phyloP scores from a whole-genome alignment of 805 yeast species.

The Ogataea populi-albae region DNA sequence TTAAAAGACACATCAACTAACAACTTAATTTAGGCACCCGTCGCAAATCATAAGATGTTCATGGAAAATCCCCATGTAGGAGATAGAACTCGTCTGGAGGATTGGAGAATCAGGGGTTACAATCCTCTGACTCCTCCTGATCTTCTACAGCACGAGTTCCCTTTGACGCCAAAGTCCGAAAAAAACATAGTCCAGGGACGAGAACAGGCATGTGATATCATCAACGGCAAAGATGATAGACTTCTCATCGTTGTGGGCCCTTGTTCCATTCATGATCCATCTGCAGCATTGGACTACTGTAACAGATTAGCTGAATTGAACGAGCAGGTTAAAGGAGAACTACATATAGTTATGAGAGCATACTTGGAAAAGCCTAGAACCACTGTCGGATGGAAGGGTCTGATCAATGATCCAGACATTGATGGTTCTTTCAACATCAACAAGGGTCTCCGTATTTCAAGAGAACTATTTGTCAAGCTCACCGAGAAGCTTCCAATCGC shows the following conservation, averaged over 20 bases:
- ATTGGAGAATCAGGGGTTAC: slow-evolving; percentile 82
- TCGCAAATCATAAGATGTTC: slow-evolving; percentile 54
- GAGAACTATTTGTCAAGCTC: slow-evolving; percentile 80
- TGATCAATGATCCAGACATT: slow-evolving; percentile 95
- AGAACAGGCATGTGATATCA: slow-evolving; percentile 65
- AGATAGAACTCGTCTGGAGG: slow-evolving; percentile 74
- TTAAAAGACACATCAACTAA: too few species aligned
- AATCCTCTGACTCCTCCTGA: slow-evolving; percentile 97
- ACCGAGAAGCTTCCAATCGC: slow-evolving; percentile 90
- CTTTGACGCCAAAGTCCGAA: slow-evolving; percentile 58
- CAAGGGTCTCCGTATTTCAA: slow-evolving; percentile 86
- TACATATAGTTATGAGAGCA: slow-evolving; percentile 93
- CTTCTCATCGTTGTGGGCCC: slow-evolving; percentile 91
- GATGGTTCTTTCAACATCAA: slow-evolving; percentile 91
- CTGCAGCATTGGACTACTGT: slow-evolving; percentile 88
- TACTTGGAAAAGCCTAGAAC: slow-evolving; percentile 98
- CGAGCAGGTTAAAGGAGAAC: slow-evolving; percentile 65
- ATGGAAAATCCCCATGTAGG: slow-evolving; percentile 81
- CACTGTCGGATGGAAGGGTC: slow-evolving; percentile 98
- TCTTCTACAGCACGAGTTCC: slow-evolving; percentile 80
- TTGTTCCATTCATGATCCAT: slow-evolving; percentile 93
- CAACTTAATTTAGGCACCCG: slow-evolving; percentile 21
- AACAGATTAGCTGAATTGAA: slow-evolving; percentile 55
- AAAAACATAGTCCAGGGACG: slow-evolving; percentile 72
- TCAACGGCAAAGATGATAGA: slow-evolving; percentile 83